Percentiles rank a stretch among this genome's conserved stretches.
Conservation (phyloP, 1,139 yeast species). For the Pichia sp. region DNA sequence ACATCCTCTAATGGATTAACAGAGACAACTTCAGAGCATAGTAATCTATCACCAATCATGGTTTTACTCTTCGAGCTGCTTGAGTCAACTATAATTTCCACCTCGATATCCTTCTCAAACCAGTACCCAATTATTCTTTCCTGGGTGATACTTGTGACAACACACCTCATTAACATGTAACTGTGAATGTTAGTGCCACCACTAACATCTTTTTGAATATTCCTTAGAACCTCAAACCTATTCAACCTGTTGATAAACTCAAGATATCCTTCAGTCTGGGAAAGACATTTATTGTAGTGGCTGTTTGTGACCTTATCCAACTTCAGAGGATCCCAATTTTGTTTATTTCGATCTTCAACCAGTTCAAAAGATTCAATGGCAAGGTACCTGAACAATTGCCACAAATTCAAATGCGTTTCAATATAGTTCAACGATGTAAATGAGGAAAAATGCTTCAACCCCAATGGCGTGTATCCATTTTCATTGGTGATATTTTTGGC, state of each 20-base stretch:
- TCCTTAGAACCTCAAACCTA: slow-evolving; percentile 9
- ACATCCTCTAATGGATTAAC: slow-evolving; percentile 37
- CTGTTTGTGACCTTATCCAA: slow-evolving; percentile 14
- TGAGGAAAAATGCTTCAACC: slow-evolving; percentile 29
- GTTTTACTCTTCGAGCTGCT: slow-evolving; percentile 2
- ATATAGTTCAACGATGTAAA: slow-evolving; percentile 28
- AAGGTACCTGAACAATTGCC: slow-evolving; percentile 30
- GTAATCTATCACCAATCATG: slow-evolving; percentile 40
- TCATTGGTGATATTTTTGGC: not conserved
- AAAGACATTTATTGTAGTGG: slow-evolving; percentile 13
- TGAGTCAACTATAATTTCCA: slow-evolving; percentile 35
- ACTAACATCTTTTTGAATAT: slow-evolving; percentile 10
- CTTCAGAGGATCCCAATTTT: slow-evolving; percentile 12
- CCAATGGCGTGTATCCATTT: slow-evolving; percentile 24
- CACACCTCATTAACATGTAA: slow-evolving; percentile 11
- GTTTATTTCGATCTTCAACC: slow-evolving; percentile 2
- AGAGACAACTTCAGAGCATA: slow-evolving; percentile 39
- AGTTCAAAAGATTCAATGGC: slow-evolving; percentile 9
- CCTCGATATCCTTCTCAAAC: slow-evolving; percentile 43
- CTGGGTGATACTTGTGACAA: slow-evolving; percentile 12
- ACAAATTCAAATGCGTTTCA: slow-evolving; percentile 34
- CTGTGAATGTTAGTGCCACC: slow-evolving; percentile 15
- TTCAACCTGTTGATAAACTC: slow-evolving; percentile 14
- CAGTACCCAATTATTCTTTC: slow-evolving; percentile 38
- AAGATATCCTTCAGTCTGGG: slow-evolving; percentile 17